phyloP scores from a whole-genome alignment of 306 rosid species.

The Ammopiptanthus mongolicus region DNA sequence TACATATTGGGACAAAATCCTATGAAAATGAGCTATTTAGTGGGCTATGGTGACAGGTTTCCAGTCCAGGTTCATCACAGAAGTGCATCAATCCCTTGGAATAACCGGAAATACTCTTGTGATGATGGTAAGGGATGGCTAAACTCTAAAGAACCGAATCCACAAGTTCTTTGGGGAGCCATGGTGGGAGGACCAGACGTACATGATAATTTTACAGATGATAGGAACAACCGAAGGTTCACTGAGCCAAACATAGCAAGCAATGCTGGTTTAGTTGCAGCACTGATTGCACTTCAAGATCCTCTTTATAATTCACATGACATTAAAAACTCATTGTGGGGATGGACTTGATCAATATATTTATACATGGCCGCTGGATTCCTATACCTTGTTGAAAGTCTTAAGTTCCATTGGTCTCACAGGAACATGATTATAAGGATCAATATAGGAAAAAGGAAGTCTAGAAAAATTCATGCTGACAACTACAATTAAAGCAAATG shows the following conservation, averaged over 20 bases:
- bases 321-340: conserved; percentile 39
- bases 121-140: conserved; percentile 53
- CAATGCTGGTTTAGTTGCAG: conserved; percentile 88
- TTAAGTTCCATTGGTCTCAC: neutral
- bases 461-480: neutral
- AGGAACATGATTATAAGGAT: neutral
- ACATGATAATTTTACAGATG: conserved; percentile 52
- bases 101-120: conserved; percentile 38
- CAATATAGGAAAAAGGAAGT: neutral
- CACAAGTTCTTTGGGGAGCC: conserved; percentile 67
- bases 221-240: conserved; percentile 53
- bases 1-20: conserved; percentile 84
- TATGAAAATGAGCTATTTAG: conserved; percentile 70
- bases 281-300: conserved; percentile 65
- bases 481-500: neutral
- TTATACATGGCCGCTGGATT: conserved; percentile 20
- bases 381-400: neutral
- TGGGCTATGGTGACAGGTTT: conserved; percentile 58
- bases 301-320: conserved; percentile 30
- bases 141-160: conserved; percentile 50
- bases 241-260: conserved; percentile 72
- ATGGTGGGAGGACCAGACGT: conserved; percentile 74
- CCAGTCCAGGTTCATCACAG: conserved; percentile 76
- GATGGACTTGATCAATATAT: conserved; percentile 49
- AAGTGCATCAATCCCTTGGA: conserved; percentile 77